Evolutionary conservation across 495 filamentous ascomycete genomes (phyloP).

Genomic region (Penicillium cataractarum): DNA sequence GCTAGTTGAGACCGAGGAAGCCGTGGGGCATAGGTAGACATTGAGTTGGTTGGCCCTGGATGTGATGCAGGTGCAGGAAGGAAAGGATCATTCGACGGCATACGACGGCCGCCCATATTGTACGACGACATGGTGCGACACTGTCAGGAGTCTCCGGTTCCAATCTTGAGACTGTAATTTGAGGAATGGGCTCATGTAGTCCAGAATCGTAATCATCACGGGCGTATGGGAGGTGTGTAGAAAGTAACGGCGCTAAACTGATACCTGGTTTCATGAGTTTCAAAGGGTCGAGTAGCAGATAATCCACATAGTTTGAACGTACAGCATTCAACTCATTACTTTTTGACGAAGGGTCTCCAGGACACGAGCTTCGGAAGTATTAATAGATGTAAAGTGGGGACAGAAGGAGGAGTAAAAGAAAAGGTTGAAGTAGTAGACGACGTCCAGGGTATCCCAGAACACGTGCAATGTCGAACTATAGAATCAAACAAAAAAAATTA

Average conservation of each 20-base stretch:
- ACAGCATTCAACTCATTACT: conserved; percentile 20
- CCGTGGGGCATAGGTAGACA: conserved; percentile 19
- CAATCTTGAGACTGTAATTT: conserved; percentile 35
- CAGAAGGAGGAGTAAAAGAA: conserved; percentile 9
- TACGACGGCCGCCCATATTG: conserved; percentile 38
- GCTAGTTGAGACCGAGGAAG: conserved; percentile 35
- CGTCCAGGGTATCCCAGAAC: conserved; percentile 19
- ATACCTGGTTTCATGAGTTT: conserved; percentile 12
- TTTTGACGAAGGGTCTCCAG: conserved; percentile 15
- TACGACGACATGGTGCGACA: conserved; percentile 47
- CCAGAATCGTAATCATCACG: conserved; percentile 43
- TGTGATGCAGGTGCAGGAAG: conserved; percentile 33
- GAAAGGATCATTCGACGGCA: conserved; percentile 35
- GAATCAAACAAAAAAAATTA: conserved; percentile 8
- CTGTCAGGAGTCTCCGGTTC: conserved; percentile 28
- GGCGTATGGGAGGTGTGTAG: conserved; percentile 12
- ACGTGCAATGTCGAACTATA: conserved; percentile 14
- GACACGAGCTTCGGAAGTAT: conserved; percentile 14
- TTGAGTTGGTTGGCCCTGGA: conserved; percentile 23
- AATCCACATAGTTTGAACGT: neutral
- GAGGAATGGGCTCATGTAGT: conserved; percentile 27
- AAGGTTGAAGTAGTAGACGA: neutral
- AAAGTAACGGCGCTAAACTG: conserved; percentile 4
- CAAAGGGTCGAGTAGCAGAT: neutral
- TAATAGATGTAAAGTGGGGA: conserved; percentile 17